Percentiles rank a stretch among this genome's conserved stretches.
Conservation (phyloP, 371 early-diverging fungal species). For the Mucor racemosus region DNA sequence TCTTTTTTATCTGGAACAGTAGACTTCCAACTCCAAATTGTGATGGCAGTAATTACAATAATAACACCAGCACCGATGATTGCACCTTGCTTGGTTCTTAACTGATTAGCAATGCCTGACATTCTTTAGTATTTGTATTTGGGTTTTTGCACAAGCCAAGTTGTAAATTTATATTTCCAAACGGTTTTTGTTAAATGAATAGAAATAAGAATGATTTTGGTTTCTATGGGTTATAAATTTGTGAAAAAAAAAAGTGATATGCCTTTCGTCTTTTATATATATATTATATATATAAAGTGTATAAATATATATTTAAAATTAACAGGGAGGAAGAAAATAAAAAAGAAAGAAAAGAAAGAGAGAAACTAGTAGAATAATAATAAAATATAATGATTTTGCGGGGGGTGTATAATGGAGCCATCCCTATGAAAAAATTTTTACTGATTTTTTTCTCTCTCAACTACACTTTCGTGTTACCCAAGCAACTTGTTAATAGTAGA, state of each 20-base stretch:
- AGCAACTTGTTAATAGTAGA: neutral
- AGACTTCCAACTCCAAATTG: conserved; percentile 11
- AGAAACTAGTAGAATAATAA: neutral
- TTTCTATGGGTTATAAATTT: neutral
- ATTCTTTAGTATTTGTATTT: neutral
- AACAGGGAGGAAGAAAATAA: neutral
- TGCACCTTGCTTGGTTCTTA: conserved; percentile 8
- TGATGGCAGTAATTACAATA: conserved; percentile 4
- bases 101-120: conserved; percentile 8
- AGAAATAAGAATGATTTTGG: neutral
- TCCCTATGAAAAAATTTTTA: conserved; percentile 3
- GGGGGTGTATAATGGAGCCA: conserved; percentile 5
- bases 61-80: conserved; percentile 10
- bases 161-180: neutral
- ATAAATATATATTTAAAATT: neutral
- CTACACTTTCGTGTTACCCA: conserved; percentile 5
- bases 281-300: neutral
- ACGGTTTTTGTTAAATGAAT: neutral
- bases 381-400: conserved; percentile 1
- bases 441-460: conserved; percentile 3
- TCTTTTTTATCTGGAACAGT: neutral
- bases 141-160: neutral
- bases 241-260: too few species aligned
- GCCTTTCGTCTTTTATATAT: neutral
- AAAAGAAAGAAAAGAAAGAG: neutral